Percentiles rank a stretch among this genome's conserved stretches.
Evolutionary conservation across 306 rosid species (phyloP).

Genomic region (Alnus glutinosa): DNA sequence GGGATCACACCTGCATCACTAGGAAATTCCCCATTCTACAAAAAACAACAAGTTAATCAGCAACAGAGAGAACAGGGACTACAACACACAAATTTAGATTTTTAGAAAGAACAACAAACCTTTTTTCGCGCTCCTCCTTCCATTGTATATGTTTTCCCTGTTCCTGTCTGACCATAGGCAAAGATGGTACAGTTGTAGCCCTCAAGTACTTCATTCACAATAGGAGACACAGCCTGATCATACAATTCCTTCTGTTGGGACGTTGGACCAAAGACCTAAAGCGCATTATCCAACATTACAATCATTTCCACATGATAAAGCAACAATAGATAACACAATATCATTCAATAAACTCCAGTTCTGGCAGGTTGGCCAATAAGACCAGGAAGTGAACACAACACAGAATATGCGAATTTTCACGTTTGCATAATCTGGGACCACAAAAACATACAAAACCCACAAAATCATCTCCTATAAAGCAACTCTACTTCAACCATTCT

Average conservation of each 20-base stretch:
- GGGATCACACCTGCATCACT: constrained; percentile 99
- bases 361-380: background rate
- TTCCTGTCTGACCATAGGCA: constrained; percentile 98
- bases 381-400: constrained; percentile 13
- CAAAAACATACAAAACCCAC: constrained; percentile 2
- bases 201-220: constrained; percentile 94
- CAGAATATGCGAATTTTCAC: constrained; percentile 15
- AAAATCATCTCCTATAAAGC: background rate
- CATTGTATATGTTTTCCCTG: constrained; percentile 98
- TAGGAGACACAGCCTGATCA: constrained; percentile 96
- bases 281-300: constrained; percentile 36
- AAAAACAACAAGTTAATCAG: constrained; percentile 25
- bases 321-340: constrained; percentile 1
- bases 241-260: constrained; percentile 89
- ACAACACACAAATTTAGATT: background rate
- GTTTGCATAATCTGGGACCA: constrained; percentile 18
- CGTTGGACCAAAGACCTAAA: constrained; percentile 87
- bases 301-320: constrained; percentile 18
- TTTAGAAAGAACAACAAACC: constrained; percentile 39
- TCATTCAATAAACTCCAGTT: background rate
- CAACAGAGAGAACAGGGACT: constrained; percentile 1
- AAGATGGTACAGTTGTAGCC: constrained; percentile 98
- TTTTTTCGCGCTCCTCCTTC: constrained; percentile 99
- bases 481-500: background rate
- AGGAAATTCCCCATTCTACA: constrained; percentile 96